Percentiles rank a stretch among this genome's conserved stretches.
Conservation (phyloP, 441 rosid species). For the Jatropha multifida region DNA sequence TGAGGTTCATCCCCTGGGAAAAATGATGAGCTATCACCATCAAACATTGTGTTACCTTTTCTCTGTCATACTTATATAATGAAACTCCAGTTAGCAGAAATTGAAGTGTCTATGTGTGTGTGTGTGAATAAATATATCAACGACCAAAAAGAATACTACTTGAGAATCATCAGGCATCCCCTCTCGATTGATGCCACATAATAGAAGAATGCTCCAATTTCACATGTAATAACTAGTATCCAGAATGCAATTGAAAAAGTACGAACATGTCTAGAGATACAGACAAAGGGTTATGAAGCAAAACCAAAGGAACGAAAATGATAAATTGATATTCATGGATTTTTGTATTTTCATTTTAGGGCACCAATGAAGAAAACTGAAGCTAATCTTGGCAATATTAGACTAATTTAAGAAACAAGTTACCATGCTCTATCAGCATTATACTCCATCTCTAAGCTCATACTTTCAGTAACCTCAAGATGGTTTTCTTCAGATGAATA, state of each 20-base stretch:
- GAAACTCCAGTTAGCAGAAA: slow-evolving; percentile 18
- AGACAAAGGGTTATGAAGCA: neutral
- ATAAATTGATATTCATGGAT: neutral
- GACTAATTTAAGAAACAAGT: slow-evolving; percentile 18
- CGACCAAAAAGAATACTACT: neutral
- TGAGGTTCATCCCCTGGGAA: slow-evolving; percentile 83
- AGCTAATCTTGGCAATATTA: slow-evolving; percentile 3
- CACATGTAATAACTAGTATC: slow-evolving; percentile 1
- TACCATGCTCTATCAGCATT: slow-evolving; percentile 92
- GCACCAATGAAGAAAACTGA: slow-evolving; percentile 13
- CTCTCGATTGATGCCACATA: neutral
- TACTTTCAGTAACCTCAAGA: slow-evolving; percentile 76
- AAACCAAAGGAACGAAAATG: neutral
- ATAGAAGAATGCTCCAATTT: neutral
- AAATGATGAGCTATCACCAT: slow-evolving; percentile 67
- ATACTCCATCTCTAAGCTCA: slow-evolving; percentile 86
- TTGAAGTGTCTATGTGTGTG: neutral
- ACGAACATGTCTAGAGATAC: neutral
- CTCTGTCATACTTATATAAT: slow-evolving; percentile 81
- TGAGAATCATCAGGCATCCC: neutral
- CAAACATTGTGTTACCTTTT: slow-evolving; percentile 83
- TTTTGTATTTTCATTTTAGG: neutral
- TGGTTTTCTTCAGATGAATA: slow-evolving; percentile 48
- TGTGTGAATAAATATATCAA: neutral
- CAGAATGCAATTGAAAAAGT: neutral